Percentiles rank a stretch among this genome's conserved stretches.
Evolutionary conservation across 1,284 basidiomycete species (phyloP).

Genomic region (Ustilago tritici): DNA sequence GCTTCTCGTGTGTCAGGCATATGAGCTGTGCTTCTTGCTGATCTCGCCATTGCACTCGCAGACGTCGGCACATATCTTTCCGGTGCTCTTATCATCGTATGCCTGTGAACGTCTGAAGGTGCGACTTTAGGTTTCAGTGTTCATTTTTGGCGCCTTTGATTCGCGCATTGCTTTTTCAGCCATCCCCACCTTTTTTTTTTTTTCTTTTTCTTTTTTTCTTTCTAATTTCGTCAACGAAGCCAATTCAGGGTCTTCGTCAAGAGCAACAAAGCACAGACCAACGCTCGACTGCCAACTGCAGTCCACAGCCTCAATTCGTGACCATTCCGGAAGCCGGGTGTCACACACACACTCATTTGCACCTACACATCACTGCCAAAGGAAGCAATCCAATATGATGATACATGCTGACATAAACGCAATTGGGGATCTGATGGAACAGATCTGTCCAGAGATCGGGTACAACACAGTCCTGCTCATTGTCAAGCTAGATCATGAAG

Average conservation of each 20-base stretch:
- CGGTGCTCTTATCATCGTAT: too few species aligned
- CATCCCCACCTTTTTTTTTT: background rate
- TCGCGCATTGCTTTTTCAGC: background rate
- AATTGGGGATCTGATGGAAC: too few species aligned
- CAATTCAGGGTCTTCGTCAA: constrained; percentile 7
- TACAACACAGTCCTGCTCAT: too few species aligned
- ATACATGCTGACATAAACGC: too few species aligned
- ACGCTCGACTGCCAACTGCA: background rate
- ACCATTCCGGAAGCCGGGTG: background rate
- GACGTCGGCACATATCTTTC: too few species aligned
- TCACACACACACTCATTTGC: background rate
- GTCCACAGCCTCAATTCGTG: background rate
- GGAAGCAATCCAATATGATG: too few species aligned
- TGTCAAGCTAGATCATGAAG: too few species aligned
- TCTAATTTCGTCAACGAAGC: background rate
- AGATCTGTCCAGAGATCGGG: too few species aligned
- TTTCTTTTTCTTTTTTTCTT: background rate
- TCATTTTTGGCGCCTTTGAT: constrained; percentile 3
- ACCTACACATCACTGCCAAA: background rate
- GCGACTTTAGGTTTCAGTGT: background rate
- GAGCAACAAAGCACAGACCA: constrained; percentile 11
- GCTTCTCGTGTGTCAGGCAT: background rate
- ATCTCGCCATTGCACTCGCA: too few species aligned
- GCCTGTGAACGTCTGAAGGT: too few species aligned
- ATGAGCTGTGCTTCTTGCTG: too few species aligned